Percentiles rank a stretch among this genome's conserved stretches.
These are phyloP conservation scores for Suhomyces vadensis DNA, from an alignment of 805 yeast species.

Conservation along the genomic window DNA sequence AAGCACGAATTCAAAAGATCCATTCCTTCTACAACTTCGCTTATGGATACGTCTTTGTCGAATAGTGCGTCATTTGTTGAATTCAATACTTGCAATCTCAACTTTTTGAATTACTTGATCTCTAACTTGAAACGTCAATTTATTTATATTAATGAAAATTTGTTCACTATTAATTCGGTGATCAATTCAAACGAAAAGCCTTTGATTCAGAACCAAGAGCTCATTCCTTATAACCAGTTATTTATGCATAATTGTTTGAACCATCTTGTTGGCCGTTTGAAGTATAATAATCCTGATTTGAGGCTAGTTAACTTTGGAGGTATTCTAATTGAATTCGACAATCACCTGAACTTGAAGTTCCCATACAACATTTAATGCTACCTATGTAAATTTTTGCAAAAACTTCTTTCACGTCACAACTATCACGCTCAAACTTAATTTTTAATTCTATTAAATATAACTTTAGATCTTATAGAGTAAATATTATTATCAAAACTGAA, in stretches of 20 bases:
- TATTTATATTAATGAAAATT: conserved; percentile 16
- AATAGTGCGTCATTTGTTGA: conserved; percentile 7
- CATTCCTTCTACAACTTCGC: neutral
- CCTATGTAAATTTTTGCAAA: no score
- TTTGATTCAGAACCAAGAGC: conserved; percentile 13
- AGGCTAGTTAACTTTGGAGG: conserved; percentile 20
- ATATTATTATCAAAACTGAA: no score
- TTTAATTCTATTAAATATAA: neutral
- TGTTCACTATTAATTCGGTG: conserved; percentile 20
- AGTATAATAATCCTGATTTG: conserved; percentile 9
- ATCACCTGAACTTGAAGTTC: neutral
- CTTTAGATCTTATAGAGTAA: no score
- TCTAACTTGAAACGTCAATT: conserved; percentile 21
- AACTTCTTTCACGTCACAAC: no score
- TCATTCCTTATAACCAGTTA: conserved; percentile 13
- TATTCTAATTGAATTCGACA: conserved; percentile 12
- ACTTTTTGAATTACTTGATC: conserved; percentile 19
- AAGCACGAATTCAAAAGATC: conserved; percentile 13
- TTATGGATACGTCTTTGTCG: neutral
- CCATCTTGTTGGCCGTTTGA: conserved; percentile 10
- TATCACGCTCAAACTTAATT: neutral
- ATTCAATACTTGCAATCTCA: conserved; percentile 14
- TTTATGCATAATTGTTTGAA: conserved; percentile 17
- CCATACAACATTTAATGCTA: conserved; percentile 1
- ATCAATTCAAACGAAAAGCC: conserved; percentile 20